Evolutionary conservation across 2,329 filamentous ascomycete species (phyloP).

Genomic region (Scopulariopsis brevicaulis): DNA sequence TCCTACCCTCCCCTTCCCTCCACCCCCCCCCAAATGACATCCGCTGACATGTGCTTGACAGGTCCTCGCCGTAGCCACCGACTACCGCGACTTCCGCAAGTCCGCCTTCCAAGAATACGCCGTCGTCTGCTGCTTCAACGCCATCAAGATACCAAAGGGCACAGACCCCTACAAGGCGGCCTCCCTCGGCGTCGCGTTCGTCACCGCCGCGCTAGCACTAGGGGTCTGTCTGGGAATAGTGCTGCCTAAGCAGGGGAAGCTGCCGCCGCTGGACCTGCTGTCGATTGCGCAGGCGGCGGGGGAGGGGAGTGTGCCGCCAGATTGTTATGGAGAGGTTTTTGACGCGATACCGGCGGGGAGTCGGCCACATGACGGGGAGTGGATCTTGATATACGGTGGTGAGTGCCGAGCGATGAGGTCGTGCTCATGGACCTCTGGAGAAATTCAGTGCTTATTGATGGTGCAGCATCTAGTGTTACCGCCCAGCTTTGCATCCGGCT

Average conservation of each 20-base stretch:
- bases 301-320: background rate
- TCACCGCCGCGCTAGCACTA: conserved; percentile 54
- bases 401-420: background rate
- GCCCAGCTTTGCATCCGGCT: conserved; percentile 57
- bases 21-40: background rate
- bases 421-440: background rate
- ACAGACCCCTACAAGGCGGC: conserved; percentile 44
- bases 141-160: conserved; percentile 45
- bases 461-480: conserved; percentile 25
- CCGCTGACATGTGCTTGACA: conserved; percentile 6
- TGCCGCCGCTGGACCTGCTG: background rate
- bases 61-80: conserved; percentile 57
- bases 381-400: conserved; percentile 4
- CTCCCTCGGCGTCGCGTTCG: conserved; percentile 59
- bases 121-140: conserved; percentile 53
- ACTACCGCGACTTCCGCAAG: conserved; percentile 63
- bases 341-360: background rate
- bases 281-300: background rate
- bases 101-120: conserved; percentile 62
- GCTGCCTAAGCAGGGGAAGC: conserved; percentile 27
- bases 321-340: conserved; percentile 3
- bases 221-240: conserved; percentile 61
- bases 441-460: background rate
- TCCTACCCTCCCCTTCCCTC: background rate
- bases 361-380: conserved; percentile 1